Base-by-base conservation (phyloP, 805 yeast genomes). In the Ogataea ganodermae region DNA sequence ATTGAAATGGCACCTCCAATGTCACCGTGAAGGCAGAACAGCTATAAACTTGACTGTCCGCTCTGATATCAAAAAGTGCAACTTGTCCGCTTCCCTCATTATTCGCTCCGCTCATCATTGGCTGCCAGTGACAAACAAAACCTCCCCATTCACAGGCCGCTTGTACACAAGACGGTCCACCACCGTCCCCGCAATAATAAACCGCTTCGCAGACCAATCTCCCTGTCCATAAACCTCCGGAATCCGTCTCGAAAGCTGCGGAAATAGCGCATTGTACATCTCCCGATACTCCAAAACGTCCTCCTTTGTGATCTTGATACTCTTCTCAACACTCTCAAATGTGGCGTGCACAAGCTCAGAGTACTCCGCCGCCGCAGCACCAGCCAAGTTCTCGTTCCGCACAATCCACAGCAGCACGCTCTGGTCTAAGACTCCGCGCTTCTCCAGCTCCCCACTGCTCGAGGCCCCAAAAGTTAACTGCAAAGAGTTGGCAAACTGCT, bases 391-490 rank as follows among this genome's bases (percentile, higher is more conserved):
- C 47, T 72, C 68, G 48, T 79, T 75, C 55, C 89, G 72, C 28
- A 86, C 78, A 21, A 86, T 68, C 80, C 84, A 86, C 32, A 86
- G 63, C 17, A 83, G 62, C 63, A 86, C 68, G 2, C 78, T 76
- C 54, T 83, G 85, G 46, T 82, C 83, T 48, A 80, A 66, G 38
- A 80, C 71, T 35, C 74, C 70, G 35, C 77, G 69, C 2, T 64
- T 70, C 2, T 74, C 57, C 13, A 86, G 56, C 38, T 78, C 81
- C 4, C 79, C 83, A 55, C 75, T 81, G 17, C 73, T 70, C 3
- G 76, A 63, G 9, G 80, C 73, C 7, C 89, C 91, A 59, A 83
- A 75, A 1, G 79, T 68, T 21, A 81, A 62, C 10, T 81, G 61
- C 18, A 86, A 63, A 2, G 87, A 74, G 51, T 78, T 56, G 18